phyloP scores from a whole-genome alignment of 805 yeast species.

The Sugiyamaella americana region DNA sequence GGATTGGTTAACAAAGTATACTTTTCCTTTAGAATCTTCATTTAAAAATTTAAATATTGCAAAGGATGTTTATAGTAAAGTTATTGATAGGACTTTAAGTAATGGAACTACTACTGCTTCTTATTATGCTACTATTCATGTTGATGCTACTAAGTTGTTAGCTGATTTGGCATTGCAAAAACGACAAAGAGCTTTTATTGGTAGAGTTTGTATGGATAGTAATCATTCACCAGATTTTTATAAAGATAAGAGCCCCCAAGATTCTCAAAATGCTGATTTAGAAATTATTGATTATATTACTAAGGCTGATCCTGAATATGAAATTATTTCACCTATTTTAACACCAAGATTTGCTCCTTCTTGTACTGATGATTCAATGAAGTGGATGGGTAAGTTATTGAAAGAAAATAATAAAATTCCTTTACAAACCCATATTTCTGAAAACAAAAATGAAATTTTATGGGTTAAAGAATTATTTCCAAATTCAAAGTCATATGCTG shows the following conservation, averaged over 20 bases:
- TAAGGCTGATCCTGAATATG: conserved; percentile 46
- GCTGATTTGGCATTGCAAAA: conserved; percentile 59
- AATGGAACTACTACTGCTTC: conserved; percentile 91
- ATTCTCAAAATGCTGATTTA: conserved; percentile 48
- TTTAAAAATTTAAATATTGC: conserved; percentile 53
- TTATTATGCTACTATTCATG: conserved; percentile 85
- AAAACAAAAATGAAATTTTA: conserved; percentile 66
- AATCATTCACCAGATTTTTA: conserved; percentile 65
- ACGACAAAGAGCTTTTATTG: conserved; percentile 87
- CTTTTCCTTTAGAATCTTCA: conserved; percentile 82
- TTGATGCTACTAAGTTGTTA: conserved; percentile 64
- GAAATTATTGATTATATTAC: conserved; percentile 53
- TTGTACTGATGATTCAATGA: conserved; percentile 60
- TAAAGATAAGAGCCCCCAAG: conserved; percentile 47
- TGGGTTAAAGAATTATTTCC: conserved; percentile 75
- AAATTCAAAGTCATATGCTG: conserved; percentile 58
- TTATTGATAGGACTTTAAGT: conserved; percentile 60
- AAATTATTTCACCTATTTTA: conserved; percentile 61
- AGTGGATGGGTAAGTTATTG: conserved; percentile 57
- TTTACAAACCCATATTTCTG: conserved; percentile 88
- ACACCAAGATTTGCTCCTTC: conserved; percentile 95
- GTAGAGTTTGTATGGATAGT: conserved; percentile 90
- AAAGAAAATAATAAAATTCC: conserved; percentile 43
- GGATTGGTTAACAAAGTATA: conserved; percentile 83
- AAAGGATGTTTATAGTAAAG: conserved; percentile 52